A percentile compares a stretch with the other conserved stretches of the same genome.
Evolutionary conservation across 2,329 filamentous ascomycete genomes (phyloP).

Genomic region (Aspergillus spinulosporus): DNA sequence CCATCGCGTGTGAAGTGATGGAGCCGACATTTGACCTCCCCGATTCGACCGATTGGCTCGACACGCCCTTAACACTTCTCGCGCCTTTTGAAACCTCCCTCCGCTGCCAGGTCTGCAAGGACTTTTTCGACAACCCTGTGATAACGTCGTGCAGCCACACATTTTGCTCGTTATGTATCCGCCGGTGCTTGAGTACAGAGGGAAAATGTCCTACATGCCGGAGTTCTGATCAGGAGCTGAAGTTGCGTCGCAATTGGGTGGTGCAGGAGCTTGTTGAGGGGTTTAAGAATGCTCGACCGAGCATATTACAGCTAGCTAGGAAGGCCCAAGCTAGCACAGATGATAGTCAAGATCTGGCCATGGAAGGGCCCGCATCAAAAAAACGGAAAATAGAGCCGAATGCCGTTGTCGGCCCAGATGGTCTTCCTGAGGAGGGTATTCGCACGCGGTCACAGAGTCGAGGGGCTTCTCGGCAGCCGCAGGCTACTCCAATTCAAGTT

Average conservation of each 20-base stretch:
- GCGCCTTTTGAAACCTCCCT: conserved; percentile 72
- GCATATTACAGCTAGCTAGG: conserved; percentile 65
- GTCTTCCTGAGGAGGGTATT: conserved; percentile 28
- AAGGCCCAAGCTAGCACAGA: conserved; percentile 49
- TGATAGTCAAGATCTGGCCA: conserved; percentile 43
- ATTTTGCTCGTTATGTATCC: conserved; percentile 95
- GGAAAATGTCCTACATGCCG: conserved; percentile 88
- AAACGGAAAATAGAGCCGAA: conserved; percentile 38
- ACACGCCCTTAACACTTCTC: conserved; percentile 47
- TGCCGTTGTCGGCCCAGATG: conserved; percentile 35
- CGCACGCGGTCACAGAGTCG: conserved; percentile 39
- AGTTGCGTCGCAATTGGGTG: conserved; percentile 79
- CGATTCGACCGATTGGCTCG: conserved; percentile 53
- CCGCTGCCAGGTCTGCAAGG: conserved; percentile 96
- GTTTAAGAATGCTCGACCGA: conserved; percentile 66
- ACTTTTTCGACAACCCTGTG: conserved; percentile 93
- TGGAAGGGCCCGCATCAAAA: conserved; percentile 31
- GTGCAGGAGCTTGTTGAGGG: conserved; percentile 81
- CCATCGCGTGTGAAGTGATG: conserved; percentile 25
- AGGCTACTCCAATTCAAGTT: conserved; percentile 27
- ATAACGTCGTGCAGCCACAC: conserved; percentile 93
- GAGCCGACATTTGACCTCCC: conserved; percentile 41
- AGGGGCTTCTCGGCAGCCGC: conserved; percentile 18
- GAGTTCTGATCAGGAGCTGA: conserved; percentile 75
- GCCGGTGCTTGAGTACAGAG: conserved; percentile 76